Evolutionary conservation across 2,329 filamentous ascomycete genomes (phyloP), one percentile per base, ranked within the genome.

Genomic region (Hymenoscyphus scutula): DNA sequence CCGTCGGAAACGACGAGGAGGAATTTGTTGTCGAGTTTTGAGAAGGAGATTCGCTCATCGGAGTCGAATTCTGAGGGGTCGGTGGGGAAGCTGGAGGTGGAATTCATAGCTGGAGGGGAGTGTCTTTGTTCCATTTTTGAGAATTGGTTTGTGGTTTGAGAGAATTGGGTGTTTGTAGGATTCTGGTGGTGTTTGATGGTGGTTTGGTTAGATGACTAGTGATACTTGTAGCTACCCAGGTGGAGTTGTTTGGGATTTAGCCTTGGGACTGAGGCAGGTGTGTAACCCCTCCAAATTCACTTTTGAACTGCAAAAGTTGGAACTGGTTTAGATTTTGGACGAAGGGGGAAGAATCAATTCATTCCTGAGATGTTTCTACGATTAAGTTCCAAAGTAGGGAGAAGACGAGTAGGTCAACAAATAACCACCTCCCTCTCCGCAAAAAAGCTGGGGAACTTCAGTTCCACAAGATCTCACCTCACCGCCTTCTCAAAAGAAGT

Each of bases 41-140:
- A 94, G 78, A 89, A 96, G 5, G 91, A 94, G 72, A 97, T 90
- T 69, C 93, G 89, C 30, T 90, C 84, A 74, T 97, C 92, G 63
- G 79, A 79, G 70, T 89, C 87, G 74, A 96, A 96, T 56, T 74
- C 69, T 67, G 69, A 65, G 17, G 69, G 70, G 51, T 73, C 67
- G 10, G 70, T 71, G 5, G 73, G 73, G 37, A 75, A 74, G 8
- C 66, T 56, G 3, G 64, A 62, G 2, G 64, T 60, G 57, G 61
- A 30, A 10, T 23, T 45, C 8, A 13, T 15, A 2, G 19, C 23
- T 10, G 56, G 38, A 25, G 41, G 38, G 25, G 57, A 59, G 13
- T 51, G 41, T 53, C 25, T 53, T 23, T 34, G 25, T 34, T 59
- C 45, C 57, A 59, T 59, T 30, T 59, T 59, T 23, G 57, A 2